Evolutionary conservation across 495 filamentous ascomycete species (phyloP).

Genomic region (Viridothelium virens): DNA sequence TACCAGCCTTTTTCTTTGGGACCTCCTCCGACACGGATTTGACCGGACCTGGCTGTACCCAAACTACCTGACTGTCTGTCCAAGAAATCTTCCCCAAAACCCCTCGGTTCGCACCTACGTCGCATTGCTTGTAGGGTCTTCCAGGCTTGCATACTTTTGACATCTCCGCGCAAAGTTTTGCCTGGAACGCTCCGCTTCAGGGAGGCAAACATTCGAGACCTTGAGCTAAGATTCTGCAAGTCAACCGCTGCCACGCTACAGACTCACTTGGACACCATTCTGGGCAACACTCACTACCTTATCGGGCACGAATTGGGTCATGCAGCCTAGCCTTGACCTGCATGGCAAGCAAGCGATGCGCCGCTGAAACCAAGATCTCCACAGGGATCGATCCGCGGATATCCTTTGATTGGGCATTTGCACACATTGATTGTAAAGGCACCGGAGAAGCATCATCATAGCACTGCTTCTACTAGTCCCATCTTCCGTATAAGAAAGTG

Average conservation of each 20-base stretch:
- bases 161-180: background rate
- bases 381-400: slow-evolving; percentile 8
- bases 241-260: background rate
- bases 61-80: too few species aligned
- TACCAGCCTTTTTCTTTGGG: too few species aligned
- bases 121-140: too few species aligned
- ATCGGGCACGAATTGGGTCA: slow-evolving; percentile 5
- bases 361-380: background rate
- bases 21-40: too few species aligned
- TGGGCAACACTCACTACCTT: slow-evolving; percentile 2
- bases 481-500: background rate
- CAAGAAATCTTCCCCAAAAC: too few species aligned
- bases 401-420: background rate
- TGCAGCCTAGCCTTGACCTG: background rate
- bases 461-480: background rate
- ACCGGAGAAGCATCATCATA: slow-evolving; percentile 9
- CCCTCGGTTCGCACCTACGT: too few species aligned
- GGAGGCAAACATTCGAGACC: background rate
- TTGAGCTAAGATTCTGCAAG: background rate
- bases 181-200: background rate
- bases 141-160: too few species aligned
- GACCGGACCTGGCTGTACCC: too few species aligned
- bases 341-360: background rate
- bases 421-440: background rate
- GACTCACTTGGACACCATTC: background rate